These are phyloP conservation scores for Taphrina confusa DNA, from an alignment of 1,139 yeast genomes.

Conservation along the genomic window DNA sequence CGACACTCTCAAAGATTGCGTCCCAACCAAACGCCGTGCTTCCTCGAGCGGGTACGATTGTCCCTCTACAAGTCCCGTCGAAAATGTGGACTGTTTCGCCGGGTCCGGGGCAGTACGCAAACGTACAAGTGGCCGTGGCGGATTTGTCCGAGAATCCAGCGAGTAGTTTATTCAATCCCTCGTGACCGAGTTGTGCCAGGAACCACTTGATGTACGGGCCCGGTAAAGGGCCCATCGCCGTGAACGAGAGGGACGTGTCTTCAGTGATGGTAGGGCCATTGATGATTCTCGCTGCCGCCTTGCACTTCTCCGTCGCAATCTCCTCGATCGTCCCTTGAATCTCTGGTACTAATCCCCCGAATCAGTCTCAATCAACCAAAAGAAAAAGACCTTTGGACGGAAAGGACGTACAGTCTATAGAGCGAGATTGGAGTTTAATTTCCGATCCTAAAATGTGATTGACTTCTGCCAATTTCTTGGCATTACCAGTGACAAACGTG, in stretches of 20 bases:
- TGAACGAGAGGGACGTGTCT: constrained; percentile 87
- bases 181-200: constrained; percentile 66
- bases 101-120: constrained; percentile 86
- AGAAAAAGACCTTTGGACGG: background rate
- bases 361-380: no score
- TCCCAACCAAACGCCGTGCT: constrained; percentile 83
- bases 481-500: constrained; percentile 38
- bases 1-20: constrained; percentile 36
- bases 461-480: constrained; percentile 36
- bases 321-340: constrained; percentile 84
- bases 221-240: constrained; percentile 79
- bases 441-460: constrained; percentile 33
- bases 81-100: constrained; percentile 69
- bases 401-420: constrained; percentile 35
- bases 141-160: constrained; percentile 77
- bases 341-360: constrained; percentile 51
- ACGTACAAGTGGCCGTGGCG: constrained; percentile 88
- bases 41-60: constrained; percentile 75
- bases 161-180: constrained; percentile 66
- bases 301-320: constrained; percentile 79
- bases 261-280: constrained; percentile 85
- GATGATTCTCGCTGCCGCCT: constrained; percentile 64
- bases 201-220: constrained; percentile 96
- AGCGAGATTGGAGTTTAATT: constrained; percentile 23
- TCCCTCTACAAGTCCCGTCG: constrained; percentile 76